Conservation (phyloP, 345 rosid species). For the Pistacia integerrima region DNA sequence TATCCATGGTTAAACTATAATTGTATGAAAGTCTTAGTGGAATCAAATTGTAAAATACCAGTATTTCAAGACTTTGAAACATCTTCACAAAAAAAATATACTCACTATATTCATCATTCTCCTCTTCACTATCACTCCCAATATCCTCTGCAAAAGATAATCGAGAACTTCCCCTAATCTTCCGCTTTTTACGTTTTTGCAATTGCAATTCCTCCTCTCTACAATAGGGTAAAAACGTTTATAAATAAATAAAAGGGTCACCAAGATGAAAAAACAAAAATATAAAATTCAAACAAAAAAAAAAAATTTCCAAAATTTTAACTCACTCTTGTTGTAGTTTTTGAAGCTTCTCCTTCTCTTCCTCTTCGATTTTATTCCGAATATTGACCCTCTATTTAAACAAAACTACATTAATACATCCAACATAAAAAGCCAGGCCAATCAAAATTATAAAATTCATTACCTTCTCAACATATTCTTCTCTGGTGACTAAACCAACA, state of each 20-base stretch:
- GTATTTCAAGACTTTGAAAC: too few species aligned
- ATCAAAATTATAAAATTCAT: background rate
- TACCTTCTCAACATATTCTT: constrained; percentile 99
- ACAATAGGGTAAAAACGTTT: constrained; percentile 11
- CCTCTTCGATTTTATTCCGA: constrained; percentile 90
- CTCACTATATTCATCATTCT: constrained; percentile 46
- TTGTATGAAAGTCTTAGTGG: background rate
- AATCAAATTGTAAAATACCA: background rate
- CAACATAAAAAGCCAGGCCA: background rate
- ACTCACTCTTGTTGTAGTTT: constrained; percentile 92
- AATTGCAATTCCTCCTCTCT: constrained; percentile 93
- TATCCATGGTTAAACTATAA: background rate
- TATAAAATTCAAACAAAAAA: background rate
- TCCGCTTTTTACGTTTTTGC: constrained; percentile 89
- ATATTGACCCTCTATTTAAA: constrained; percentile 81
- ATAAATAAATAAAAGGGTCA: background rate
- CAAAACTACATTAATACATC: background rate
- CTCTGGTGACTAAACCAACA: constrained; percentile 93
- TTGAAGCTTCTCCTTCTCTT: constrained; percentile 95
- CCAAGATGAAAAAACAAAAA: background rate
- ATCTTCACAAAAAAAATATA: constrained; percentile 2
- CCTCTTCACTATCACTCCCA: constrained; percentile 81
- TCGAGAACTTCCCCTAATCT: constrained; percentile 72
- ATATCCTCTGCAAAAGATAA: constrained; percentile 86
- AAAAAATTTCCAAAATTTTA: background rate